These are phyloP conservation scores for Fusarium sp. DNA, from an alignment of 2,329 filamentous ascomycete genomes.

Conservation along the genomic window DNA sequence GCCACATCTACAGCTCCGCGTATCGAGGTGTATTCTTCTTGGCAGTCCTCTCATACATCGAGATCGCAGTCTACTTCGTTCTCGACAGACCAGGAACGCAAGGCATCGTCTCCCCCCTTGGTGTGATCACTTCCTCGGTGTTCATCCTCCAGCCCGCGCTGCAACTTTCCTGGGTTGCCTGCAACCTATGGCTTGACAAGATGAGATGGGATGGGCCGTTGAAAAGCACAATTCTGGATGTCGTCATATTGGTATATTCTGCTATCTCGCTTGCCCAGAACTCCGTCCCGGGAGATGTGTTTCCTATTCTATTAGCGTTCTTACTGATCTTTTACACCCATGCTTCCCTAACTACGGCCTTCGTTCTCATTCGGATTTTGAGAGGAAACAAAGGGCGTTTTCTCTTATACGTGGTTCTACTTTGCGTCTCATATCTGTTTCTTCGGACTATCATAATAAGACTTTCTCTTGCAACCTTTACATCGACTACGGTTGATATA, in stretches of 20 bases:
- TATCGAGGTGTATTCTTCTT: not conserved
- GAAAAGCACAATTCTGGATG: not conserved
- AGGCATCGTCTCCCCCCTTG: too few species aligned
- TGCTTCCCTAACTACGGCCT: not conserved
- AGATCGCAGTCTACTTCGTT: not conserved
- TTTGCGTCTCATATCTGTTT: not conserved
- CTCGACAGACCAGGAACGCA: not conserved
- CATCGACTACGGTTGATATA: fast-evolving
- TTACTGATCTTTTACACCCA: fast-evolving
- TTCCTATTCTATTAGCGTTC: too few species aligned
- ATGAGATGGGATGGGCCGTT: fast-evolving
- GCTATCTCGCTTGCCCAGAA: fast-evolving
- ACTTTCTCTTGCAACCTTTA: fast-evolving
- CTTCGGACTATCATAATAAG: not conserved
- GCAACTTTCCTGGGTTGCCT: not conserved
- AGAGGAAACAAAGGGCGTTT: not conserved
- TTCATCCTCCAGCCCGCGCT: fast-evolving
- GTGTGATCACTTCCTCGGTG: too few species aligned
- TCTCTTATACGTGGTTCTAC: not conserved
- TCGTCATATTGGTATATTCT: not conserved
- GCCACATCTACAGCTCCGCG: not conserved
- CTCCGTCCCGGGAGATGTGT: too few species aligned
- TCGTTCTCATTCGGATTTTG: not conserved
- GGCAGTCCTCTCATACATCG: not conserved
- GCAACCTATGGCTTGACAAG: not conserved